Conservation (phyloP, 75 land plant genomes). For the Selaginella tamariscina region DNA sequence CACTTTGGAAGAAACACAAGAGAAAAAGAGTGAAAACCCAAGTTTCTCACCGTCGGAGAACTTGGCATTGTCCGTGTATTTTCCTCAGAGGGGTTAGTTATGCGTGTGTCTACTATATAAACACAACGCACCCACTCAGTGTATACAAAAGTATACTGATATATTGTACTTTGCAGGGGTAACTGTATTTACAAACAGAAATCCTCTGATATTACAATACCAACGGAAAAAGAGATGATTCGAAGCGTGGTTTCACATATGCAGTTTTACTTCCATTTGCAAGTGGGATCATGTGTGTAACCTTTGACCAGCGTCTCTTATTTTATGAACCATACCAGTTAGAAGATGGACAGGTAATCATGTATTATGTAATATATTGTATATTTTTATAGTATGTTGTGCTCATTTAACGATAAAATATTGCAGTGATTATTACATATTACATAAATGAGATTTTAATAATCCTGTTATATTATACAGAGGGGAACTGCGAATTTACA, state of each 20-base stretch:
- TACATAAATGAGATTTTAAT: too few species aligned
- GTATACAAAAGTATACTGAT: too few species aligned
- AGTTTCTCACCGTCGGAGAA: slow-evolving; percentile 75
- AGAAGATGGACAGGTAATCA: slow-evolving; percentile 32
- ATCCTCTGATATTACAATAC: slow-evolving; percentile 45
- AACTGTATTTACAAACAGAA: slow-evolving; percentile 70
- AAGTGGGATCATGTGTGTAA: slow-evolving; percentile 72
- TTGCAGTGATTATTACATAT: too few species aligned
- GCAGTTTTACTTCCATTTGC: slow-evolving; percentile 54
- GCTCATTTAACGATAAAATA: too few species aligned
- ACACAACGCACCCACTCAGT: too few species aligned
- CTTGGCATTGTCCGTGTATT: slow-evolving; percentile 69
- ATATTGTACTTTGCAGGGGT: slow-evolving; percentile 41
- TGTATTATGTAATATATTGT: too few species aligned
- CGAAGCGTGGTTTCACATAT: slow-evolving; percentile 55
- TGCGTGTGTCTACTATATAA: neutral
- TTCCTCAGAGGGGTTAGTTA: slow-evolving; percentile 62
- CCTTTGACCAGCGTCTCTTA: slow-evolving; percentile 76
- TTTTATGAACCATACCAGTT: slow-evolving; percentile 35
- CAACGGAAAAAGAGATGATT: slow-evolving; percentile 40
- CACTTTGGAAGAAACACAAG: slow-evolving; percentile 11
- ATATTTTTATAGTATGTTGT: too few species aligned
- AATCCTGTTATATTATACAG: too few species aligned
- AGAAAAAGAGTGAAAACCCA: slow-evolving; percentile 21
- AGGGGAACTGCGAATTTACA: slow-evolving; percentile 34